Evolutionary conservation across 2,329 filamentous ascomycete genomes (phyloP), one percentile per base, ranked within the genome.

Genomic region (Pseudogymnoascus destructans): DNA sequence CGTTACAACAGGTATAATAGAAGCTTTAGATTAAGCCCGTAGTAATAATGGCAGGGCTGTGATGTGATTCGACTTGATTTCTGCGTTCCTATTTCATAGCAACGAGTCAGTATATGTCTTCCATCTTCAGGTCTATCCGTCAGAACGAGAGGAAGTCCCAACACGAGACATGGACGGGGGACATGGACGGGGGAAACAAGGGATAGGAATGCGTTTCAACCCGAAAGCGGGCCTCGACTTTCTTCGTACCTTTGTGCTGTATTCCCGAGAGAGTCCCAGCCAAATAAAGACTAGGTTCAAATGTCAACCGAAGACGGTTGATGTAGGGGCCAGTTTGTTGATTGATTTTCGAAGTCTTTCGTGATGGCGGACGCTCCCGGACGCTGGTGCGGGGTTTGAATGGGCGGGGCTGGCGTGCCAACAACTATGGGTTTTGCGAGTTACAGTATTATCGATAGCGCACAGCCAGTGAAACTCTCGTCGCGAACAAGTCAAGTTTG

Each of bases 391-490:
- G 42, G 42, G 42, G 42, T 49, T 49, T 49, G 42, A 49, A 49
- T 49, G 42, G 42, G 42, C 42, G 42, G 42, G 42, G 42, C 42
- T 49, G 42, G 27, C 42, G 42, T 49, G 42, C 42, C 42, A 49
- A 49, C 42, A 49, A 49, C 42, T 49, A 23, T 49, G 42, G 42
- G 23, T 49, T 49, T 15, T 49, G 42, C n/a, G 42, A 49, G 42
- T 49, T 49, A 49, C 42, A 49, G 42, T 49, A 27, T 49, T 49
- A 49, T 49, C 42, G 42, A 27, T 49, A 49, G 42, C 42, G n/a
- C 42, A 49, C 23, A 49, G 23, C 42, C 21, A 17, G 42, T 4
- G 42, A 49, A 49, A 49, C 23, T 49, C 23, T 49, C 23, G 7
- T 49, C 42, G 23, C 42, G 23, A 49, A 27, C 23, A 27, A 23